A percentile compares a stretch with the other conserved stretches of the same genome.
Conservation (phyloP, 2,329 filamentous ascomycete genomes). For the Dactylellina leptospora region DNA sequence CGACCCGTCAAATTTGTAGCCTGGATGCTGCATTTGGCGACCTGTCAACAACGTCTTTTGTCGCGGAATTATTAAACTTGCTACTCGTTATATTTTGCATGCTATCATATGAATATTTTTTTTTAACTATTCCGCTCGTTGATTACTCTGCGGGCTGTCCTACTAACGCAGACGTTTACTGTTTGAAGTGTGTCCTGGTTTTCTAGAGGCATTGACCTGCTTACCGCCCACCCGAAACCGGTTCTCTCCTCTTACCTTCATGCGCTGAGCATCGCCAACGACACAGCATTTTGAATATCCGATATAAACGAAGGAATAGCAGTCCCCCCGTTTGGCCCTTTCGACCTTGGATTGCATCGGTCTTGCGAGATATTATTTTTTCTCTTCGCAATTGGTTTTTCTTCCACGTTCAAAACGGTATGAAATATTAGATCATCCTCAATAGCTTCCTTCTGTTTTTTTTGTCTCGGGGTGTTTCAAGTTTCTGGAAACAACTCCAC, state of each 20-base stretch:
- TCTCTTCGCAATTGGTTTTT: background rate
- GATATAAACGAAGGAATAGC: constrained; percentile 27
- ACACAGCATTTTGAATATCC: background rate
- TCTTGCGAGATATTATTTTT: too few relatives aligned
- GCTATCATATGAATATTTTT: constrained; percentile 20
- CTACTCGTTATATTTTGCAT: background rate
- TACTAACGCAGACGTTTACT: constrained; percentile 39
- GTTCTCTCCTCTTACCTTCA: constrained; percentile 39
- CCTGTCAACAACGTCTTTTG: constrained; percentile 9
- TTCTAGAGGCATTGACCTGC: constrained; percentile 36
- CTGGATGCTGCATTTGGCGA: constrained; percentile 8
- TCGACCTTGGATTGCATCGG: too few relatives aligned
- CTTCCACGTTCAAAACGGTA: background rate
- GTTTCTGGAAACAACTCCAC: constrained; percentile 34
- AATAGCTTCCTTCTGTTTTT: background rate
- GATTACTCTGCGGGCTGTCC: constrained; percentile 39
- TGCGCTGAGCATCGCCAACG: constrained; percentile 20
- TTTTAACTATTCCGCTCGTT: constrained; percentile 9
- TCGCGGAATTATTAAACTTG: constrained; percentile 19
- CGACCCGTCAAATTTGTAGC: constrained; percentile 8
- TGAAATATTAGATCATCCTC: background rate
- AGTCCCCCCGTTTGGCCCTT: background rate
- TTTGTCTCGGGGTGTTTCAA: constrained; percentile 14
- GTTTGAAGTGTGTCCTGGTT: constrained; percentile 36
- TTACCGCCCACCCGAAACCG: constrained; percentile 44